Percentiles rank a stretch among this genome's conserved stretches.
Evolutionary conservation across 208 protist genomes (phyloP).

Genomic region (Acanthamoeba lenticulata): DNA sequence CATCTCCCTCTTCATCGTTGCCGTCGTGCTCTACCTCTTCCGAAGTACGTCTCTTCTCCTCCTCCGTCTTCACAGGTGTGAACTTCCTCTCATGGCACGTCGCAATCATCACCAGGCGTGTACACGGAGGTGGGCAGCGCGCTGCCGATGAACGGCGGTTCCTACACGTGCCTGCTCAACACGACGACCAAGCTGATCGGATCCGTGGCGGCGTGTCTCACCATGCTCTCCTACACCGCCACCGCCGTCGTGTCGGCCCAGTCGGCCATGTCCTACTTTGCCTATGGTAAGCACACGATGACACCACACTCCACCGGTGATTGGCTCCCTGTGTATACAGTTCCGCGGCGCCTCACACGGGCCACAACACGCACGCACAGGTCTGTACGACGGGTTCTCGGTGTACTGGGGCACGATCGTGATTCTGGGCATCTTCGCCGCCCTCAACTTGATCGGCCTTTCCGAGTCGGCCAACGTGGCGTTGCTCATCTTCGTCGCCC

Average conservation of each 20-base stretch:
- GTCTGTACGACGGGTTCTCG: slow-evolving; percentile 67
- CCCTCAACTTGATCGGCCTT: slow-evolving; percentile 85
- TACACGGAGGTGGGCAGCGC: slow-evolving; percentile 89
- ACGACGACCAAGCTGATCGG: slow-evolving; percentile 87
- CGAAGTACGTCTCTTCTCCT: slow-evolving; percentile 55
- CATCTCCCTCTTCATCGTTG: slow-evolving; percentile 83
- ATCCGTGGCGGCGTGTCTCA: slow-evolving; percentile 85
- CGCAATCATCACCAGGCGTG: slow-evolving; percentile 51
- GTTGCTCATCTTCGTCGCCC: slow-evolving; percentile 86
- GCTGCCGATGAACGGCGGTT: slow-evolving; percentile 89
- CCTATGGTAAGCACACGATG: slow-evolving; percentile 48
- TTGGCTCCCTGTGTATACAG: neutral
- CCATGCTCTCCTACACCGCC: slow-evolving; percentile 88
- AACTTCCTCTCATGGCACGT: neutral
- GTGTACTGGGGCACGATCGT: slow-evolving; percentile 81
- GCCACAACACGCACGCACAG: neutral
- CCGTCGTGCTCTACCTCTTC: slow-evolving; percentile 86
- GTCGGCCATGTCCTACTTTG: slow-evolving; percentile 83
- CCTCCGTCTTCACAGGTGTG: neutral
- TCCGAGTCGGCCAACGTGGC: slow-evolving; percentile 87
- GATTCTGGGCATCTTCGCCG: slow-evolving; percentile 85
- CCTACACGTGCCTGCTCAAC: slow-evolving; percentile 90
- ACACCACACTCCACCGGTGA: neutral
- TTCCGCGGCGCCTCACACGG: neutral
- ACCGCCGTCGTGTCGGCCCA: slow-evolving; percentile 83